Conservation (phyloP, 2,329 filamentous ascomycete genomes). For the Colletotrichum siamense region DNA sequence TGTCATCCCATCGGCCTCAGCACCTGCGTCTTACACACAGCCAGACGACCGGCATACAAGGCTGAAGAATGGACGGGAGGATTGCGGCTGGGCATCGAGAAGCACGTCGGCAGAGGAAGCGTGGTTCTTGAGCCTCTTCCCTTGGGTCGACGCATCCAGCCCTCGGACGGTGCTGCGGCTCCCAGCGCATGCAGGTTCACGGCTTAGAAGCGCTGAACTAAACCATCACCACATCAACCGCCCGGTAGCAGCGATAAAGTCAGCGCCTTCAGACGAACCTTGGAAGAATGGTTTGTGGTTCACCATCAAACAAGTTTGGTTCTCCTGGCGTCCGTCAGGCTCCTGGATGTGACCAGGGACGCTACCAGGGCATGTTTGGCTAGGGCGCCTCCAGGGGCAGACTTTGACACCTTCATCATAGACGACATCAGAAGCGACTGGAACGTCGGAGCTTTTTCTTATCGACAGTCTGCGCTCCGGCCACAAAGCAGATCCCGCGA, state of each 20-base stretch:
- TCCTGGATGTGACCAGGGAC: conserved; percentile 1
- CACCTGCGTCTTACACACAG: neutral
- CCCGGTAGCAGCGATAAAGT: neutral
- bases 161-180: neutral
- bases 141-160: neutral
- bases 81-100: neutral
- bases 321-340: neutral
- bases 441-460: neutral
- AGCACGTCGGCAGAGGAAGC: neutral
- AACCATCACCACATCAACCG: neutral
- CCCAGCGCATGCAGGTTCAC: neutral
- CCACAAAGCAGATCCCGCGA: neutral
- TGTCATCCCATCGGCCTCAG: neutral
- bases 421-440: neutral
- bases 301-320: neutral
- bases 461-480: neutral
- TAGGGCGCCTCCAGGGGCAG: neutral
- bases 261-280: conserved; percentile 16
- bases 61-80: neutral
- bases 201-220: neutral
- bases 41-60: neutral
- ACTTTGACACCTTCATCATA: neutral
- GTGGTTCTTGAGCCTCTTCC: neutral
- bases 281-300: neutral
- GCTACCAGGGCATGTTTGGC: neutral